Percentiles rank a stretch among this genome's conserved stretches.
These are phyloP conservation scores for Exophiala xenobiotica DNA, from an alignment of 2,329 filamentous ascomycete genomes.

Conservation along the genomic window DNA sequence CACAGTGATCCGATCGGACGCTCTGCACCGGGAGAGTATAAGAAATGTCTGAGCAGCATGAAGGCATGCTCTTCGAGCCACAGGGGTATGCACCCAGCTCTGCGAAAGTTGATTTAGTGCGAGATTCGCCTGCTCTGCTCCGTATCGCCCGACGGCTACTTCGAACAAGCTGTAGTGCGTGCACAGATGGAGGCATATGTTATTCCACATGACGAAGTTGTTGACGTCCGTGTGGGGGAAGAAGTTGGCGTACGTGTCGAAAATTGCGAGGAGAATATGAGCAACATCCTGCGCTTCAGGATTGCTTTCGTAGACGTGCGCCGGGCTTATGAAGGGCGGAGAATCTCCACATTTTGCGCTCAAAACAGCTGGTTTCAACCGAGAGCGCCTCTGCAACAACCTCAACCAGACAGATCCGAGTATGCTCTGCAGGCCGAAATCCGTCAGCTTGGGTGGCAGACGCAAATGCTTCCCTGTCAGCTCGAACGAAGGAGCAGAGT, in stretches of 20 bases:
- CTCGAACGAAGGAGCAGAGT: slow-evolving; percentile 7
- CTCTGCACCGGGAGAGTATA: slow-evolving; percentile 50
- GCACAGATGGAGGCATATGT: slow-evolving; percentile 52
- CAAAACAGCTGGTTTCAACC: not conserved
- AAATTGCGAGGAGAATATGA: not conserved
- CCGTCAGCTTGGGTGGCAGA: not conserved
- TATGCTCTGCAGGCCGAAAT: slow-evolving; percentile 6
- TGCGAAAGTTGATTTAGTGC: slow-evolving; percentile 52
- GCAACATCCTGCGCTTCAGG: not conserved
- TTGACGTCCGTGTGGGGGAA: slow-evolving; percentile 49
- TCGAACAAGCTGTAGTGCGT: slow-evolving; percentile 54
- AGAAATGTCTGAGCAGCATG: slow-evolving; percentile 55
- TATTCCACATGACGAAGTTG: slow-evolving; percentile 52
- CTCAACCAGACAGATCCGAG: slow-evolving; percentile 4
- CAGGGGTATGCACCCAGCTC: slow-evolving; percentile 51
- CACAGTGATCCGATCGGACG: slow-evolving; percentile 53
- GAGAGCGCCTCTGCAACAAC: not conserved
- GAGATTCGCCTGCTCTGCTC: slow-evolving; percentile 45
- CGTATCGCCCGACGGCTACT: slow-evolving; percentile 50
- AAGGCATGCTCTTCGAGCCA: slow-evolving; percentile 50
- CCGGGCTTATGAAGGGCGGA: not conserved
- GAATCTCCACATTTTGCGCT: not conserved
- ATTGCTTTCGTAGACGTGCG: not conserved
- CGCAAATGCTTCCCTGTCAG: too few species aligned
- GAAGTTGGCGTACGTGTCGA: slow-evolving; percentile 40